Evolutionary conservation across 73 alveolate genomes (phyloP), one percentile per base, ranked within the genome.

Genomic region (Blepharisma japonicum): DNA sequence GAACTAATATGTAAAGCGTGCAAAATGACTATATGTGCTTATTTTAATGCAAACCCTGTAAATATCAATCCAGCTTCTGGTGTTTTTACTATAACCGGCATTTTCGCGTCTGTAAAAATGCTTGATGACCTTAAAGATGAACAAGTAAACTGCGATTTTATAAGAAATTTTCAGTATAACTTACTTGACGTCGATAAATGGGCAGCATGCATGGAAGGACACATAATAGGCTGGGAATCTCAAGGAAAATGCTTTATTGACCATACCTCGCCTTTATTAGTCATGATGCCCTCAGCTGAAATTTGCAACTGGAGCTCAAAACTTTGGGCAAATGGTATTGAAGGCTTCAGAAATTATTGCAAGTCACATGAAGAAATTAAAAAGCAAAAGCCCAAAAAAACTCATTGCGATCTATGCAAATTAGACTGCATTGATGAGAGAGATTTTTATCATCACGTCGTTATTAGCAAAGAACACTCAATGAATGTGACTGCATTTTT

Each of bases 181-280:
- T 20, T 61, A 3, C 11, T 25, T 20, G 38, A 14, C 2, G 18
- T 61, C 14, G 74, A 61, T 14, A 39, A 61, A 25, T 61, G 74
- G 74, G 74, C 74, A 14, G 39, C 23, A 1, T 61, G 74, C 47
- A 61, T 61, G 74, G 74, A 61, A 61, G 74, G 74, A 5, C 74
- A 61, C 5, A 8, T 61, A 1, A 25, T 61, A 18, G 74, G 74
- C 2, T 61, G 74, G 74, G 23, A 61, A 25, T 8, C 74, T 8
- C n/a, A 25, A 25, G 74, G 47, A 61, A 20, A 14, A 18, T 61
- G 47, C 47, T 61, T 61, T 61, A 61, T 61, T 2, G 23, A 61
- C 23, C 49, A 61, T 18, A n/a, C 0, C 2, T 61, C 74, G 18
- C 74, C 74, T 20, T 11, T 61, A 14, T 8, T 8, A 18, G 39